These are phyloP conservation scores for Aspergillus cejpii DNA, from an alignment of 2,329 filamentous ascomycete species.

Conservation along the genomic window DNA sequence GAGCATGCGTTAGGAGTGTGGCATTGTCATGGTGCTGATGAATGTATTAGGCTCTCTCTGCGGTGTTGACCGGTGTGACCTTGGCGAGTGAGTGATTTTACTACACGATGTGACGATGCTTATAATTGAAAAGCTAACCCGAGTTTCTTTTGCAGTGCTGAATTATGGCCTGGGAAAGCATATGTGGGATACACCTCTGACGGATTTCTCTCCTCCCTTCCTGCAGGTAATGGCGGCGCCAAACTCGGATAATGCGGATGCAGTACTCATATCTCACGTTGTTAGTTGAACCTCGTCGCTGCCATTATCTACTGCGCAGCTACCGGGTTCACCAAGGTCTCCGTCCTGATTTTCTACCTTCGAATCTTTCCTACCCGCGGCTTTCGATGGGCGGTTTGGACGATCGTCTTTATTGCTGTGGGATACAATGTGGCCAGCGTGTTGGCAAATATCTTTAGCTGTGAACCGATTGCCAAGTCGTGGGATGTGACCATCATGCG, in stretches of 20 bases:
- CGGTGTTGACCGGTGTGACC: slow-evolving; percentile 18
- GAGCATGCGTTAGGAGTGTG: neutral
- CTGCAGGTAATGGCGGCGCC: slow-evolving; percentile 16
- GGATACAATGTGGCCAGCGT: slow-evolving; percentile 25
- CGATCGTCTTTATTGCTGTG: slow-evolving; percentile 20
- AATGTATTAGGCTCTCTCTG: slow-evolving; percentile 22
- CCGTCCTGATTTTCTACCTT: slow-evolving; percentile 27
- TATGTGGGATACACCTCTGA: slow-evolving; percentile 22
- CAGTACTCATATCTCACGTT: neutral
- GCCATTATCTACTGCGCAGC: slow-evolving; percentile 26
- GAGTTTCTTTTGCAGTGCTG: slow-evolving; percentile 14
- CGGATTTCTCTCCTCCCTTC: slow-evolving; percentile 18
- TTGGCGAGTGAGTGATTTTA: slow-evolving; percentile 18
- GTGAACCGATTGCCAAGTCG: slow-evolving; percentile 20
- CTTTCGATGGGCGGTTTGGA: slow-evolving; percentile 22
- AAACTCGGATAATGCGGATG: neutral
- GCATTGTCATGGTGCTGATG: no score
- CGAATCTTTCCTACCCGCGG: slow-evolving; percentile 26
- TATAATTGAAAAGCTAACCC: no score
- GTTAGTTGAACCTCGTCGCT: slow-evolving; percentile 24
- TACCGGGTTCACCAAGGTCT: slow-evolving; percentile 28
- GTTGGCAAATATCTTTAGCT: slow-evolving; percentile 25
- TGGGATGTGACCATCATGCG: slow-evolving; percentile 21
- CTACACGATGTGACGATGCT: no score
- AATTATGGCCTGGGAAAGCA: slow-evolving; percentile 18